phyloP scores from a whole-genome alignment of 2,329 filamentous ascomycete species.

The Fusarium algeriense region DNA sequence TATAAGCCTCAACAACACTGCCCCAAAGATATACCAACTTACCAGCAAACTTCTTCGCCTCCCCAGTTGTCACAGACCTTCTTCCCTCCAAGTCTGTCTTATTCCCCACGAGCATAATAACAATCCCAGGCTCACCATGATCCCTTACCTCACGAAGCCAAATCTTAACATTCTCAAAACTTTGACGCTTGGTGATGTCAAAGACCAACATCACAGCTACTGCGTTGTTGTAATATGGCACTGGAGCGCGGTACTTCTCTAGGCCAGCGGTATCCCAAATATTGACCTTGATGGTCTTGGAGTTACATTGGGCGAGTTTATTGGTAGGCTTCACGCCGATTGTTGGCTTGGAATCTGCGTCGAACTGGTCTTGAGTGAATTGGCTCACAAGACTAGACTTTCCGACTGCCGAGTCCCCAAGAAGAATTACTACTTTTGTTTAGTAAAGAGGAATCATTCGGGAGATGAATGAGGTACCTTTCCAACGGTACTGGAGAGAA shows the following conservation, averaged over 20 bases:
- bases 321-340: constrained; percentile 7
- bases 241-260: neutral
- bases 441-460: fast-evolving
- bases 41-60: constrained; percentile 10
- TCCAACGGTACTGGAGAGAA: neutral
- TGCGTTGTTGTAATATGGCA: neutral
- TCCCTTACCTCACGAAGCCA: neutral
- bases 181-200: constrained; percentile 3
- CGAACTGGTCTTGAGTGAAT: neutral
- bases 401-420: constrained; percentile 7
- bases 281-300: neutral
- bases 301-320: constrained; percentile 2
- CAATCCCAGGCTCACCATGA: neutral
- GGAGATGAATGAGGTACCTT: neutral
- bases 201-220: constrained; percentile 1
- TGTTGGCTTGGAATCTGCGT: neutral
- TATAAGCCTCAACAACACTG: fast-evolving
- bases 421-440: neutral
- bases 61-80: neutral
- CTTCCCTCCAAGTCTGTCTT: constrained; percentile 9
- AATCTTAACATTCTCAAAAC: neutral
- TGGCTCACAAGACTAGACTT: constrained; percentile 15
- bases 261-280: constrained; percentile 14
- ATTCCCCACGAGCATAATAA: constrained; percentile 3
- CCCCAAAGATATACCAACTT: fast-evolving